Evolutionary conservation across 768 basidiomycete genomes (phyloP), one percentile per base, ranked within the genome.

Genomic region (Xerocomus brunneocitrinus): DNA sequence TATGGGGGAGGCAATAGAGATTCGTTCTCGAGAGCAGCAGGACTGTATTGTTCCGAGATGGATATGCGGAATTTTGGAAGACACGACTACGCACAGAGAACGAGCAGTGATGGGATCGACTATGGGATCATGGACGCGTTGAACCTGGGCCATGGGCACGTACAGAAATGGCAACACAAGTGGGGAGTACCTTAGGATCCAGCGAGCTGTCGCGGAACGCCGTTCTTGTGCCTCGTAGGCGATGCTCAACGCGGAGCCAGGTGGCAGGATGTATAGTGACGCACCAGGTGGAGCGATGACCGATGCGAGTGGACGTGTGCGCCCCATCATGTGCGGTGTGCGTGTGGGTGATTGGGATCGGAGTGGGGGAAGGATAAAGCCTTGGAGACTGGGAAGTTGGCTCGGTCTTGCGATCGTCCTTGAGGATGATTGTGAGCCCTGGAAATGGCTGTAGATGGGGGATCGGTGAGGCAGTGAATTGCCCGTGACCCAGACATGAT

Each of bases 1-100:
- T 61, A 36, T 61, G 76, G 77, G 77, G 72, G 62, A 65, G 69
- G 60, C 69, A 78, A 77, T 63, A 81, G 79, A 80, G 80, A 78
- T 76, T 79, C 66, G 78, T 74, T 78, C 81, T 82, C 79, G 75
- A 74, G 71, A 68, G 65, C 72, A 67, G 64, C 52, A 55, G 54
- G 54, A 58, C 59, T 54, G 60, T 64, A 53, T 67, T 66, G 57
- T 61, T 68, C 59, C 31, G 56, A 54, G 58, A 58, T 42, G 50
- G 35, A 27, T 32, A 61, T 50, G 54, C 19, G 49, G 62, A 31
- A 40, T 13, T 3, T 43, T 43, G 30, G 22, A 48, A 38, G n/a
- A 38, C 42, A 10, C 19, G 62, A 65, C 44, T n/a, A 63, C 50
- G 57, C 47, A 71, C 68, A 49, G 56, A 66, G 58, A 36, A 48